A percentile compares a stretch with the other conserved stretches of the same genome.
phyloP scores from a whole-genome alignment of 345 rosid species.

The Rhodamnia argentea region DNA sequence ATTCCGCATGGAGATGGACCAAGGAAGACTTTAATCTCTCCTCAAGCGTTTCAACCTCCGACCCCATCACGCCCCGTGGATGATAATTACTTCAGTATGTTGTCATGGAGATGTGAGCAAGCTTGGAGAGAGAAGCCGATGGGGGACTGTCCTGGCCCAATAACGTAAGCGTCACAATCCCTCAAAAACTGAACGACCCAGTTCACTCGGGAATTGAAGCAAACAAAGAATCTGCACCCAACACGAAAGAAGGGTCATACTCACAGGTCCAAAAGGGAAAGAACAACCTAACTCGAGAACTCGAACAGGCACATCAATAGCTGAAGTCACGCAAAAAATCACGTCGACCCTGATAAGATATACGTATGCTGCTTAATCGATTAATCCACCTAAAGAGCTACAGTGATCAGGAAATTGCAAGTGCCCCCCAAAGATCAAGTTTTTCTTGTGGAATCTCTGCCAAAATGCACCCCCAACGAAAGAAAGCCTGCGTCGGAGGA shows the following conservation, averaged over 20 bases:
- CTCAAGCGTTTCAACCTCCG: conserved; percentile 27
- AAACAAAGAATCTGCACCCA: not conserved
- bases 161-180: not conserved
- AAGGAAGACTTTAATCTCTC: conserved; percentile 47
- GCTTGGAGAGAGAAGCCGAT: not conserved
- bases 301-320: not conserved
- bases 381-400: too few relatives aligned
- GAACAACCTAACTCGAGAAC: not conserved
- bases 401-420: too few relatives aligned
- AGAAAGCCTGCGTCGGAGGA: too few relatives aligned
- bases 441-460: too few relatives aligned
- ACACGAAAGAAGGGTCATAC: not conserved
- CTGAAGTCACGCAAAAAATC: not conserved
- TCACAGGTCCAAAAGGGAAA: not conserved
- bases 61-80: conserved; percentile 12
- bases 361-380: not conserved
- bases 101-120: not conserved
- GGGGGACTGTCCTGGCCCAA: not conserved
- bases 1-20: conserved; percentile 45
- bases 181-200: not conserved
- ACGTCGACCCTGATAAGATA: not conserved
- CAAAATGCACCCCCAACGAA: too few relatives aligned
- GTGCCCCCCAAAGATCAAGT: too few relatives aligned
- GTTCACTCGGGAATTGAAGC: not conserved
- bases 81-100: not conserved